These are phyloP conservation scores for Ustilago cynodontis DNA, from an alignment of 1,284 basidiomycete species.

Conservation along the genomic window DNA sequence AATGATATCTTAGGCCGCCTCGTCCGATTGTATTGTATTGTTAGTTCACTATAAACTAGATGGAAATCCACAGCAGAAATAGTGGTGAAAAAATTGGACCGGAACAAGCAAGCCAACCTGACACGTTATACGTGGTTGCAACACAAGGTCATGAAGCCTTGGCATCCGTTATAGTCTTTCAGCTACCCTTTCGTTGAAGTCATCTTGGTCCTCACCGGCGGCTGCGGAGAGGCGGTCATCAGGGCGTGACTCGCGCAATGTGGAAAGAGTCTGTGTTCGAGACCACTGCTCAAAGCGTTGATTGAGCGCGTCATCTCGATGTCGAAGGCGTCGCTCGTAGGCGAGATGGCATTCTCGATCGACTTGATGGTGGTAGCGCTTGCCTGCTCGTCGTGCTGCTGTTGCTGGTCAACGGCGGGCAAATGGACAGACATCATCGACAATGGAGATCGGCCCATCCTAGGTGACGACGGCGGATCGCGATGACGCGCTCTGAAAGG, in stretches of 20 bases:
- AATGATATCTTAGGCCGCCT: no score
- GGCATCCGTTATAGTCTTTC: no score
- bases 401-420: conserved; percentile 33
- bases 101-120: no score
- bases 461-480: conserved; percentile 34
- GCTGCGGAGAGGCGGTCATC: background rate
- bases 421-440: conserved; percentile 42
- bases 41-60: no score
- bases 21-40: no score
- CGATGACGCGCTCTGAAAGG: conserved; percentile 21
- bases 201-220: conserved; percentile 26
- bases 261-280: conserved; percentile 13
- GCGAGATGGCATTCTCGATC: background rate
- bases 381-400: conserved; percentile 8
- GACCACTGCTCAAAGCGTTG: conserved; percentile 43
- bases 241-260: background rate
- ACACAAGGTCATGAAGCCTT: no score
- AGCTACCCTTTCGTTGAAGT: no score
- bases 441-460: conserved; percentile 33
- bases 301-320: conserved; percentile 48
- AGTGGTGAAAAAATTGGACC: no score
- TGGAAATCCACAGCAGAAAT: no score
- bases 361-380: background rate
- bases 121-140: no score
- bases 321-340: conserved; percentile 28